Conservation (phyloP, 495 filamentous ascomycete species). For the Echria macrotheca region DNA sequence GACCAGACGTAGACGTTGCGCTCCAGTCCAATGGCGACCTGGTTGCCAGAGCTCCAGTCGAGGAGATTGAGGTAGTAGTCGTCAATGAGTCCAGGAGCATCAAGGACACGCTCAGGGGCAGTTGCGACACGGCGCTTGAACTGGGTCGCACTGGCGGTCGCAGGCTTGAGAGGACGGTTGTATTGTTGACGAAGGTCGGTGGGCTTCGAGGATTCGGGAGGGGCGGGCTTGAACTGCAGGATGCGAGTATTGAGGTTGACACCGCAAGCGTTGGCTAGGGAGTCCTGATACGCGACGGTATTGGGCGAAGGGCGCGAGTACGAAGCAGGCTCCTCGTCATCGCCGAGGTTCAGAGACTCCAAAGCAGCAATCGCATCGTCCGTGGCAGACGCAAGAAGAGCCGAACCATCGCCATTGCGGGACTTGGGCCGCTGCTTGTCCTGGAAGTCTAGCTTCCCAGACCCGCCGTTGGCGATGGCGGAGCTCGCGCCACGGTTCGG, state of each 20-base stretch:
- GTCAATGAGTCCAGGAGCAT: slow-evolving; percentile 91
- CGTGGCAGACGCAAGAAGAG: slow-evolving; percentile 62
- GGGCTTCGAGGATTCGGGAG: slow-evolving; percentile 94
- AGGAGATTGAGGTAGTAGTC: slow-evolving; percentile 99
- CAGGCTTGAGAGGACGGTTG: slow-evolving; percentile 86
- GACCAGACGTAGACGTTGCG: slow-evolving; percentile 98
- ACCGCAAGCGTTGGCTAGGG: slow-evolving; percentile 85
- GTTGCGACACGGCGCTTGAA: slow-evolving; percentile 88
- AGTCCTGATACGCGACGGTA: slow-evolving; percentile 85
- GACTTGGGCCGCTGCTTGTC: slow-evolving; percentile 66
- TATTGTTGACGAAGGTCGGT: slow-evolving; percentile 97
- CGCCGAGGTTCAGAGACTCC: slow-evolving; percentile 64
- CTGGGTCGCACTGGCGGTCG: slow-evolving; percentile 66
- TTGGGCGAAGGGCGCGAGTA: slow-evolving; percentile 80
- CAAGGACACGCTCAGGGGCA: slow-evolving; percentile 93
- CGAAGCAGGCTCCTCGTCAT: slow-evolving; percentile 43
- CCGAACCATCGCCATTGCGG: slow-evolving; percentile 52
- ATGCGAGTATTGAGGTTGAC: slow-evolving; percentile 91
- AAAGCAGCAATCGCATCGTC: slow-evolving; percentile 75
- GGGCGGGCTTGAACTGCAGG: slow-evolving; percentile 95
- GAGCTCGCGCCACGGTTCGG: slow-evolving; percentile 87
- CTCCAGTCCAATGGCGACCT: slow-evolving; percentile 95
- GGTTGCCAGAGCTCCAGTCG: slow-evolving; percentile 96
- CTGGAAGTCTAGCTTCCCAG: slow-evolving; percentile 65
- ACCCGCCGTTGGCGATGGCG: slow-evolving; percentile 72